Base-by-base conservation (phyloP, 78 protist species). In the Speleostelium caveatum region DNA sequence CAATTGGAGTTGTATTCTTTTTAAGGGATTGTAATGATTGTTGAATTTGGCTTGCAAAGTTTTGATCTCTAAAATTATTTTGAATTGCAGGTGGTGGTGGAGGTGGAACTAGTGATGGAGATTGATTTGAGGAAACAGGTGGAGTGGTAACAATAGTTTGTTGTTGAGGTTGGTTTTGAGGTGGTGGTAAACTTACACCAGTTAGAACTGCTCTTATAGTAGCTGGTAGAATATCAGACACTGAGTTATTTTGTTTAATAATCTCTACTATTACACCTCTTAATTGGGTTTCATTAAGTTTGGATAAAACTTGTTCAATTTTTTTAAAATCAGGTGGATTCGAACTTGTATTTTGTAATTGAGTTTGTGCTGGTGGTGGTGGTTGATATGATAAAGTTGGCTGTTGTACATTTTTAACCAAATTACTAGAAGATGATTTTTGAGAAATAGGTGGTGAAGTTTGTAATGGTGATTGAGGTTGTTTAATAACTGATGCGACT, bases 251-350 rank as follows among this genome's bases (percentile, higher is more conserved):
- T 35, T 67, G 79, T 32, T 41, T 68, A 30, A 83, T 69, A 36
- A 83, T 36, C 22, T 83, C 90, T 5, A 83, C 3, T 16, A 83
- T 49, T 2, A 83, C 79, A 42, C 35, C 49, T 69, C 68, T 69
- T 66, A 83, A 59, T 69, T 83, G 90, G 17, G 36, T 61, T 35
- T 38, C 65, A 59, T 72, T 73, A 63, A 83, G 36, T 45, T 69
- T 83, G 3, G 41, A 38, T 30, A 83, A 69, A 16, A 83, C 71
- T 0, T 61, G 21, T 33, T 36, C 68, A 60, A 83, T 67, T 62
- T 71, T 83, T 71, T 67, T 83, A 69, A 39, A 83, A 69, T 83
- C 90, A 39, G 90, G 90, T 83, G 26, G 41, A 36, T 32, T 28
- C 22, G 30, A 3, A 10, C 22, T 6, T 36, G 3, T 8, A n/a